Evolutionary conservation across 2,329 filamentous ascomycete genomes (phyloP).

Genomic region (Byssothecium circinans): DNA sequence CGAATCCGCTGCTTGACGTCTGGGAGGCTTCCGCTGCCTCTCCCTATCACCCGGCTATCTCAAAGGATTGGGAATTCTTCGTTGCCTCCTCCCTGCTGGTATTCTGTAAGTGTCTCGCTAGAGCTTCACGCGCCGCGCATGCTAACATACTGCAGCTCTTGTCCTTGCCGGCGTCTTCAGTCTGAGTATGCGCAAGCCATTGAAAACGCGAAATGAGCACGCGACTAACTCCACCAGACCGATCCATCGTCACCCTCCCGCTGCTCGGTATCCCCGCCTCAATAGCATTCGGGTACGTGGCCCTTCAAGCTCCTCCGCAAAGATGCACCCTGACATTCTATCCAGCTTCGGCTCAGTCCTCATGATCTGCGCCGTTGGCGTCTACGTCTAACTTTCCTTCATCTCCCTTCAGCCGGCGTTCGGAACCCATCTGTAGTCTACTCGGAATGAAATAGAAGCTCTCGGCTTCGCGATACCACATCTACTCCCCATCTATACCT

Average conservation of each 20-base stretch:
- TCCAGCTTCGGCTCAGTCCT: constrained; percentile 90
- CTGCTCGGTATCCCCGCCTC: constrained; percentile 84
- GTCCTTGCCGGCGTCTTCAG: constrained; percentile 78
- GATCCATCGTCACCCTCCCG: constrained; percentile 74
- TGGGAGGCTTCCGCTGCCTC: constrained; percentile 91
- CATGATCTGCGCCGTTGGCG: constrained; percentile 98
- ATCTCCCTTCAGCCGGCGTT: constrained; percentile 29
- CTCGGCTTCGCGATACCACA: constrained; percentile 27
- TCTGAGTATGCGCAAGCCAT: constrained; percentile 64
- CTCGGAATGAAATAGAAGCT: constrained; percentile 43
- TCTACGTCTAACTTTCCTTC: constrained; percentile 75
- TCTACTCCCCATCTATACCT: constrained; percentile 13
- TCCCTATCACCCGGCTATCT: constrained; percentile 78
- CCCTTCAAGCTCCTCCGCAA: constrained; percentile 1
- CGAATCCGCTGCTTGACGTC: constrained; percentile 69
- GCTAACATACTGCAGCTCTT: constrained; percentile 54
- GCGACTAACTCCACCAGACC: constrained; percentile 59
- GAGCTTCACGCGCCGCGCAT: constrained; percentile 16
- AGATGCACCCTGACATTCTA: constrained; percentile 6
- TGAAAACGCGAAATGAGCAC: background rate
- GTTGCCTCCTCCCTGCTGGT: constrained; percentile 77
- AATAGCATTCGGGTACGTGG: constrained; percentile 79
- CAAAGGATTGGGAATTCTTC: constrained; percentile 81
- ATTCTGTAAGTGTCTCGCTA: constrained; percentile 53
- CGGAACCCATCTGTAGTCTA: constrained; percentile 39